Percentiles rank a stretch among this genome's conserved stretches.
phyloP scores from a whole-genome alignment of 768 basidiomycete species.

The Pleurotus tuber-regium region DNA sequence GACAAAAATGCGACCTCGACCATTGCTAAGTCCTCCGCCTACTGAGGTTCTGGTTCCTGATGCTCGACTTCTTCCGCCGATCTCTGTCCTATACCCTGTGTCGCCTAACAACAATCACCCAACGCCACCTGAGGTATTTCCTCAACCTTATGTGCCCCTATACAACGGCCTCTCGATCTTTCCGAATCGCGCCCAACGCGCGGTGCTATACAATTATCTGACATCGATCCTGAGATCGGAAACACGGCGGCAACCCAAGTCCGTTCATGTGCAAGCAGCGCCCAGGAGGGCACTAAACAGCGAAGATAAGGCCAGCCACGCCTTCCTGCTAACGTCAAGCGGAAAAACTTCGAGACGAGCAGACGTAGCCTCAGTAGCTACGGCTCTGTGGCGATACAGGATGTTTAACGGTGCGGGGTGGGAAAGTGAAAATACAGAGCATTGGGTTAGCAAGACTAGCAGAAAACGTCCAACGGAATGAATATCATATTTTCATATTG shows the following conservation, averaged over 20 bases:
- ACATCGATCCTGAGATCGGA: slow-evolving; percentile 18
- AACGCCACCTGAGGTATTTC: slow-evolving; percentile 18
- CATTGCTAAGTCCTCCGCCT: slow-evolving; percentile 30
- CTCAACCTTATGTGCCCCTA: slow-evolving; percentile 46
- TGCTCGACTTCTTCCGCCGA: slow-evolving; percentile 17
- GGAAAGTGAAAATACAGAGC: slow-evolving; percentile 27
- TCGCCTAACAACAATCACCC: slow-evolving; percentile 4
- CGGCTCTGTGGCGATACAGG: slow-evolving; percentile 76
- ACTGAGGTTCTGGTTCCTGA: slow-evolving; percentile 1
- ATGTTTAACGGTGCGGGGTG: slow-evolving; percentile 71
- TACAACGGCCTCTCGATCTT: slow-evolving; percentile 70
- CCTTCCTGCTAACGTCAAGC: slow-evolving; percentile 62
- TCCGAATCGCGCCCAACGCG: slow-evolving; percentile 58
- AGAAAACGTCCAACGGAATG: slow-evolving; percentile 8
- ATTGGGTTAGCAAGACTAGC: slow-evolving; percentile 7
- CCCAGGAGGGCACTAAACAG: slow-evolving; percentile 12
- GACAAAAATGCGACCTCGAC: slow-evolving; percentile 41
- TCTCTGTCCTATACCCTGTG: slow-evolving; percentile 27
- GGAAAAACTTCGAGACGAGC: slow-evolving; percentile 45
- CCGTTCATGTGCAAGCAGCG: background rate
- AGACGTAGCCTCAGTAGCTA: slow-evolving; percentile 62
- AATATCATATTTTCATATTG: slow-evolving; percentile 7
- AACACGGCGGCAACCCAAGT: background rate
- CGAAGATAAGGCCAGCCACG: slow-evolving; percentile 58
- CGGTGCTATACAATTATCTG: slow-evolving; percentile 50